Evolutionary conservation across 2,329 filamentous ascomycete species (phyloP), one percentile per base, ranked within the genome.

Genomic region (Rachicladosporium sp.): DNA sequence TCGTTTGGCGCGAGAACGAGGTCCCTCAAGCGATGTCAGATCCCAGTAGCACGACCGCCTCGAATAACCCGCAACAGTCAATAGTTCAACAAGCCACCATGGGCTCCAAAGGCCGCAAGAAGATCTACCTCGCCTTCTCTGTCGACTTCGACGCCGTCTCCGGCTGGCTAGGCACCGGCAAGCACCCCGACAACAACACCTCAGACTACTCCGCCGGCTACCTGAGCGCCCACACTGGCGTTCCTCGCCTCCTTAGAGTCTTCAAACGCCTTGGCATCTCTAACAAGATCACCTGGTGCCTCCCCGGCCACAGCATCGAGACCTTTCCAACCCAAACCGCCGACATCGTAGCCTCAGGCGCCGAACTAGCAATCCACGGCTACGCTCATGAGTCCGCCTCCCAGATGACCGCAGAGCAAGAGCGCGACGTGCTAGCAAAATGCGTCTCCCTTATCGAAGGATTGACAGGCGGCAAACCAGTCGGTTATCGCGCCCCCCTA

Each of bases 101-200:
- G 15, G 15, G 15, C 15, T 19, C 15, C 15, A 19, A 19, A 19
- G 15, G 5, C 15, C 15, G 15, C 21, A 50, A 49, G 6, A 62
- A 52, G 36, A 60, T 67, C 48, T 64, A 62, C 35, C 53, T 67
- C 29, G 52, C 61, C 29, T 47, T 63, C 10, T 64, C 62, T 2
- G 54, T 67, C 4, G 73, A 76, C 50, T 70, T 76, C 41, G 74
- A 78, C 44, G 74, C 73, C 9, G 66, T 78, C 2, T 73, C 71
- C 1, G 73, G 73, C 37, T 78, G 71, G 63, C 62, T 77, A 3
- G 74, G 74, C 10, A 77, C 74, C 4, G 72, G 71, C 38, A 59
- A 62, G 23, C 63, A 66, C 40, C 62, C 67, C 3, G 64, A 66
- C 38, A 76, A 76, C 50, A 67, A 65, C 36, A 66, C 75, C 9